Percentiles rank a stretch among this genome's conserved stretches.
Conservation (phyloP, 2,329 filamentous ascomycete genomes). For the Lasiodiplodia sp. region DNA sequence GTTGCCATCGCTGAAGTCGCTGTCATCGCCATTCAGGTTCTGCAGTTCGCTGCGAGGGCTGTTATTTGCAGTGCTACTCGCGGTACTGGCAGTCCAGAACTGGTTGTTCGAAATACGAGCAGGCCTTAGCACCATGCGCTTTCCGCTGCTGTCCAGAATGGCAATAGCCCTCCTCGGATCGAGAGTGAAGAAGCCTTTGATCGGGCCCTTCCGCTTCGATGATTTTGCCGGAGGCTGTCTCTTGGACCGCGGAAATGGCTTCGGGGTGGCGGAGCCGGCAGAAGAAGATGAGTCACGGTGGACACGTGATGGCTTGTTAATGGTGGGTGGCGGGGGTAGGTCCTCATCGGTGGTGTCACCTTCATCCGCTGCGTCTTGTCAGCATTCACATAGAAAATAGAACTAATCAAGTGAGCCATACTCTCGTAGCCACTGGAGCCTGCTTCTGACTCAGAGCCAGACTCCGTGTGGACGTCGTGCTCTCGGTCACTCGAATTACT, state of each 20-base stretch:
- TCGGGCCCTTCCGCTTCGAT: slow-evolving; percentile 37
- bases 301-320: slow-evolving; percentile 48
- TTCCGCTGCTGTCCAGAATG: slow-evolving; percentile 42
- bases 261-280: slow-evolving; percentile 47
- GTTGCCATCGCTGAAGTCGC: slow-evolving; percentile 48
- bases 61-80: slow-evolving; percentile 49
- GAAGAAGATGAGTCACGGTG: slow-evolving; percentile 59
- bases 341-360: slow-evolving; percentile 69
- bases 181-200: slow-evolving; percentile 43
- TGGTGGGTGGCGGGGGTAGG: slow-evolving; percentile 56
- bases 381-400: slow-evolving; percentile 47
- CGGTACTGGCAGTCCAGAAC: slow-evolving; percentile 44
- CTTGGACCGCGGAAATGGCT: slow-evolving; percentile 43
- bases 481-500: slow-evolving; percentile 37
- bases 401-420: slow-evolving; percentile 50
- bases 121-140: slow-evolving; percentile 36
- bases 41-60: slow-evolving; percentile 47
- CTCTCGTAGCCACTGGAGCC: slow-evolving; percentile 65
- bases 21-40: slow-evolving; percentile 47
- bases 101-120: slow-evolving; percentile 22
- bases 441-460: slow-evolving; percentile 51
- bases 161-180: slow-evolving; percentile 43
- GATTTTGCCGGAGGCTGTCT: slow-evolving; percentile 29
- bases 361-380: slow-evolving; percentile 61
- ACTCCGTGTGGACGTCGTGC: slow-evolving; percentile 34